These are phyloP conservation scores for Aspergillus udagawae DNA, from an alignment of 2,329 filamentous ascomycete genomes.

Conservation along the genomic window DNA sequence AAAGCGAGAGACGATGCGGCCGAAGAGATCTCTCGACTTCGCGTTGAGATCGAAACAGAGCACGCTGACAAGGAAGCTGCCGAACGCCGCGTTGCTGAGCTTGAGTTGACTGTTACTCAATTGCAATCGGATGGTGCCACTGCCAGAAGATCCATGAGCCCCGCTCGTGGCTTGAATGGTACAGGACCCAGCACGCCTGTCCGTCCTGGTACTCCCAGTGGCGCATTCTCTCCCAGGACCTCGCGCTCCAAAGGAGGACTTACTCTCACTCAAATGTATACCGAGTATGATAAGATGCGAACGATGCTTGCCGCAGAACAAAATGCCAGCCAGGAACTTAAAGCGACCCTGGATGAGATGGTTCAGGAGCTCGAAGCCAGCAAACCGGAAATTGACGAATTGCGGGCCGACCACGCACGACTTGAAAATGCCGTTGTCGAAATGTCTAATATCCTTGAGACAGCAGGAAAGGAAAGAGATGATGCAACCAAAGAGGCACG, in stretches of 20 bases:
- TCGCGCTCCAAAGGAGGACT: constrained; percentile 52
- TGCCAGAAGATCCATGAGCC: constrained; percentile 49
- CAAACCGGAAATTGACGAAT: constrained; percentile 81
- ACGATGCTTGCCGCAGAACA: constrained; percentile 71
- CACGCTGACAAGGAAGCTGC: constrained; percentile 58
- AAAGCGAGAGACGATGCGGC: constrained; percentile 60
- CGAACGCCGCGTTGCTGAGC: constrained; percentile 60
- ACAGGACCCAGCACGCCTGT: constrained; percentile 45
- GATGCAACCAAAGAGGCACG: constrained; percentile 71
- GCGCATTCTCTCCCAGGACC: constrained; percentile 51
- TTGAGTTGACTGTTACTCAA: constrained; percentile 60
- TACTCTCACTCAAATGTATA: constrained; percentile 61
- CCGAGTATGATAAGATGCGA: constrained; percentile 58
- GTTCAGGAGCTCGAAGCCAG: constrained; percentile 79
- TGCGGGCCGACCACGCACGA: constrained; percentile 74
- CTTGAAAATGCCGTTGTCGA: constrained; percentile 77
- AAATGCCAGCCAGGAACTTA: constrained; percentile 69
- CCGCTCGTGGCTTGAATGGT: constrained; percentile 51
- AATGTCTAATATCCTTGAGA: constrained; percentile 78
- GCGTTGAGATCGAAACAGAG: constrained; percentile 53
- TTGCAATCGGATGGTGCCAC: constrained; percentile 52
- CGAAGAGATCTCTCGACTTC: constrained; percentile 52
- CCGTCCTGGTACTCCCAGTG: constrained; percentile 47
- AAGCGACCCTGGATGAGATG: constrained; percentile 77
- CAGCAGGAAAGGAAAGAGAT: constrained; percentile 77